phyloP scores from a whole-genome alignment of 106 monocot species.

The Cymbidium sinense region DNA sequence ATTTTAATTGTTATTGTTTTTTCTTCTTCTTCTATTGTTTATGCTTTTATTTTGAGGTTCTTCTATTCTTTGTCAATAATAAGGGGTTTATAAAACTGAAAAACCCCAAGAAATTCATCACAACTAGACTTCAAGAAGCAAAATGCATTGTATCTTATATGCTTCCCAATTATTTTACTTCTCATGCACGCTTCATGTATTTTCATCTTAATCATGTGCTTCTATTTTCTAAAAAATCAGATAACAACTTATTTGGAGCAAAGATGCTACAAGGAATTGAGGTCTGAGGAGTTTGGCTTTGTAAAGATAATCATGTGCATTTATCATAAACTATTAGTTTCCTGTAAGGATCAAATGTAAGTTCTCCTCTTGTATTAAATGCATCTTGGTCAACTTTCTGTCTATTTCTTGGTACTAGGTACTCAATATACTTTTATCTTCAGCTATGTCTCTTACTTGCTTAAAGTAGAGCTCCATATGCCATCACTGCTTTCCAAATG shows the following conservation, averaged over 20 bases:
- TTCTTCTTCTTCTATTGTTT: background rate
- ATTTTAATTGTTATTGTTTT: background rate
- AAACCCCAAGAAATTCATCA: background rate
- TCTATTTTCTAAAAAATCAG: slow-evolving; percentile 20
- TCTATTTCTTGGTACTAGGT: background rate
- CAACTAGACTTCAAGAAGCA: background rate
- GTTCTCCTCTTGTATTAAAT: slow-evolving; percentile 19
- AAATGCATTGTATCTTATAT: background rate
- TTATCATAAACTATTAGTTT: slow-evolving; percentile 71
- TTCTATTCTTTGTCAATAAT: background rate
- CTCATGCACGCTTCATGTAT: background rate
- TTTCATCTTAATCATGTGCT: background rate
- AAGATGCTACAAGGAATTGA: slow-evolving; percentile 92
- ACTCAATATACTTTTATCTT: background rate
- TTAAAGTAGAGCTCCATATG: background rate
- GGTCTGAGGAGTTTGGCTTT: slow-evolving; percentile 62
- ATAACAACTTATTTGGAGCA: slow-evolving; percentile 89
- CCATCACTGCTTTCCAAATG: background rate
- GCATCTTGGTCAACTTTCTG: background rate
- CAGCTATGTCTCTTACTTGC: background rate
- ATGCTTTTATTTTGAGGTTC: background rate
- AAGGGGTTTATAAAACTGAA: background rate
- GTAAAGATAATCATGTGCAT: slow-evolving; percentile 79
- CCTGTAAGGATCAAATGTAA: slow-evolving; percentile 93
- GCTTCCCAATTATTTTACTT: background rate